These are phyloP conservation scores for Xanthoconium purpureum DNA, from an alignment of 768 basidiomycete species.

Conservation along the genomic window DNA sequence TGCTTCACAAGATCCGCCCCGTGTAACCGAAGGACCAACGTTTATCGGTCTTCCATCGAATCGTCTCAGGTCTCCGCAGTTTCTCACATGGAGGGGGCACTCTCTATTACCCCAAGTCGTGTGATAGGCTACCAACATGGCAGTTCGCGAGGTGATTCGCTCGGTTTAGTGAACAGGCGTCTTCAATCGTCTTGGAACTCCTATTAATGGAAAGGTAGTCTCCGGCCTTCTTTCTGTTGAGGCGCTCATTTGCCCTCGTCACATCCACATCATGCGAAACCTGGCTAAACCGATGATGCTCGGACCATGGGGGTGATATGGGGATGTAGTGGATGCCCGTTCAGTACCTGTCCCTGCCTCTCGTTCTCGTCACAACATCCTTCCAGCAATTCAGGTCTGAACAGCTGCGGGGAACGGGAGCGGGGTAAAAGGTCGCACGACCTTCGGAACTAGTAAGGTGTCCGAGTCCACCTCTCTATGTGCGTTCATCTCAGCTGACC, in stretches of 20 bases:
- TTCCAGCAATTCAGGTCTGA: neutral
- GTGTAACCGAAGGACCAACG: conserved; percentile 11
- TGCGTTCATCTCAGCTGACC: conserved; percentile 6
- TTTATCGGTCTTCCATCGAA: conserved; percentile 8
- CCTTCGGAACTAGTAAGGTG: neutral
- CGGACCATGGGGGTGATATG: conserved; percentile 1
- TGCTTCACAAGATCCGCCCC: conserved; percentile 28
- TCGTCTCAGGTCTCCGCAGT: conserved; percentile 19
- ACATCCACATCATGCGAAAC: conserved; percentile 10
- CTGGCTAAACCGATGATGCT: neutral
- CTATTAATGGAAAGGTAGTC: neutral
- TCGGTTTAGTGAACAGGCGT: neutral
- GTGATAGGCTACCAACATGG: conserved; percentile 17
- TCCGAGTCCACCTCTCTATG: neutral
- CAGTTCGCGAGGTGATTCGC: conserved; percentile 8
- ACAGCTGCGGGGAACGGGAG: conserved; percentile 4
- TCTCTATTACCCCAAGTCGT: conserved; percentile 32
- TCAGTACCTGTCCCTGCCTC: neutral
- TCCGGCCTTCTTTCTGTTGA: conserved; percentile 7
- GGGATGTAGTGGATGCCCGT: neutral
- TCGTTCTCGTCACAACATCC: conserved; percentile 10
- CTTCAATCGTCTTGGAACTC: conserved; percentile 5
- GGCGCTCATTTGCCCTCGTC: neutral
- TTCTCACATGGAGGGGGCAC: conserved; percentile 20
- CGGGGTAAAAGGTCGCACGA: neutral